phyloP scores from a whole-genome alignment of 306 rosid species.

The Cotoneaster glaucophyllus region DNA sequence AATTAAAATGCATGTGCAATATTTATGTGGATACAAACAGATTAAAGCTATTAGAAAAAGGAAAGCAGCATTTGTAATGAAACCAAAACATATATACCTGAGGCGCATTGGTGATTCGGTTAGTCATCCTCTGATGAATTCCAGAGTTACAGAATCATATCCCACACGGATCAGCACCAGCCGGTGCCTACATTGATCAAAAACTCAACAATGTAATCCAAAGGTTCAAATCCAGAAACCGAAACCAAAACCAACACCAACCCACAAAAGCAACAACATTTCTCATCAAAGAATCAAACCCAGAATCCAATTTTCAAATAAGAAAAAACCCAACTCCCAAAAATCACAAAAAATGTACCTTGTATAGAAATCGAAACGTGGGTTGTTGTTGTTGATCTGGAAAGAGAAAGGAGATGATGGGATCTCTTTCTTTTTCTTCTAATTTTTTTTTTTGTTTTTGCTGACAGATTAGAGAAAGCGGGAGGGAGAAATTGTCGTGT shows the following conservation, averaged over 20 bases:
- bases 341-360: background rate
- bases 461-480: background rate
- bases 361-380: constrained; percentile 7
- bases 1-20: background rate
- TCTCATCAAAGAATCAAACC: background rate
- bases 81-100: constrained; percentile 40
- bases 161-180: constrained; percentile 26
- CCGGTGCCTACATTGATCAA: constrained; percentile 29
- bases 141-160: constrained; percentile 49
- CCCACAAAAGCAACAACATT: background rate
- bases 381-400: background rate
- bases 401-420: background rate
- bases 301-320: background rate
- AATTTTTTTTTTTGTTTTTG: background rate
- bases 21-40: background rate
- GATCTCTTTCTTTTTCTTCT: constrained; percentile 4
- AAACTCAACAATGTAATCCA: constrained; percentile 23
- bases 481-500: background rate
- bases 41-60: background rate
- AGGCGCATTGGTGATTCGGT: constrained; percentile 47
- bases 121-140: constrained; percentile 63
- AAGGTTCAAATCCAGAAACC: constrained; percentile 4
- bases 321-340: background rate
- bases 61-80: background rate
- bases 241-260: background rate